These are phyloP conservation scores for Massarina eburnea DNA, from an alignment of 2,329 filamentous ascomycete genomes.

Conservation along the genomic window DNA sequence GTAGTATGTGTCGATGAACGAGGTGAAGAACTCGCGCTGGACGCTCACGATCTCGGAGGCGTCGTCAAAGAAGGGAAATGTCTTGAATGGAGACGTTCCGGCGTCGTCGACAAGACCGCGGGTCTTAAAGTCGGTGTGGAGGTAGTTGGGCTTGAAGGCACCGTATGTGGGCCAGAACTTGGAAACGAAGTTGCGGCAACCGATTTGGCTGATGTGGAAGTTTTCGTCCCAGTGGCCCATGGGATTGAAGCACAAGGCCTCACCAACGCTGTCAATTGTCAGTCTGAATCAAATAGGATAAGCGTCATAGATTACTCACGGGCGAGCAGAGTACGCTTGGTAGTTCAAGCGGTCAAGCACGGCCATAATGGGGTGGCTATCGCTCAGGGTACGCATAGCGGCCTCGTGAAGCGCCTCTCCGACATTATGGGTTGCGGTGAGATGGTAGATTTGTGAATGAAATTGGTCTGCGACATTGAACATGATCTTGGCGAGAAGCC, in stretches of 20 bases:
- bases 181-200: conserved; percentile 7
- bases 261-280: not conserved
- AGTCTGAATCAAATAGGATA: not conserved
- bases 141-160: conserved; percentile 5
- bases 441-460: conserved; percentile 6
- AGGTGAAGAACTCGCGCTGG: conserved; percentile 3
- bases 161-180: conserved; percentile 3
- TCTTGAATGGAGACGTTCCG: conserved; percentile 1
- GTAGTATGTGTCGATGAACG: conserved; percentile 6
- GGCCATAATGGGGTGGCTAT: conserved; percentile 5
- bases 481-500: conserved; percentile 9
- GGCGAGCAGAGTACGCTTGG: conserved; percentile 6
- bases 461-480: conserved; percentile 7
- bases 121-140: conserved; percentile 1
- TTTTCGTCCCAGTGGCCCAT: conserved; percentile 8
- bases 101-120: conserved; percentile 5
- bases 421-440: conserved; percentile 7
- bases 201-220: conserved; percentile 6
- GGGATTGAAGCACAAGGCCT: conserved; percentile 3
- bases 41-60: conserved; percentile 1
- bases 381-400: conserved; percentile 7
- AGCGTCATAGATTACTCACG: not conserved
- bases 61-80: conserved; percentile 3
- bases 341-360: conserved; percentile 5
- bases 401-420: conserved; percentile 8